Evolutionary conservation across 2,329 filamentous ascomycete genomes (phyloP), one percentile per base, ranked within the genome.

Genomic region (Colletotrichum lentis): DNA sequence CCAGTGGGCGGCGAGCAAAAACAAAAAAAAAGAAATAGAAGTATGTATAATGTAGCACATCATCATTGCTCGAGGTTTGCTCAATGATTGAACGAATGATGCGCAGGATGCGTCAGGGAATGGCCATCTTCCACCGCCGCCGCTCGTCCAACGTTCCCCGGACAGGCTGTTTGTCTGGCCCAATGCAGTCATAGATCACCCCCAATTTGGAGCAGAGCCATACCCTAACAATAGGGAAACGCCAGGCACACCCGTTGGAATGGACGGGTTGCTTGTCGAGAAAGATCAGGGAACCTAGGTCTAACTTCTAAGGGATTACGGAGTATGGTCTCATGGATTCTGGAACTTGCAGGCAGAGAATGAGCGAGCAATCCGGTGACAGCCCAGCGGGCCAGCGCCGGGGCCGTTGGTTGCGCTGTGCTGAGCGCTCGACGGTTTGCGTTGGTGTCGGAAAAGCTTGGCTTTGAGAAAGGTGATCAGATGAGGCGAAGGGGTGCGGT

Each of bases 401-500:
- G 65, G 49, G 52, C 59, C 64, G 54, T 35, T 41, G 20, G 39
- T 46, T 64, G 64, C 54, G 24, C 62, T 50, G 37, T 35, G 62
- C 56, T 57, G 62, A 20, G 24, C 18, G 43, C 46, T 44, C 46
- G 27, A 59, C 44, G 24, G 31, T 27, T 57, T 43, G 47, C 31
- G 35, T 44, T 62, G 49, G 16, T 47, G 56, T 53, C 37, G 41
- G 52, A 54, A 63, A 60, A 58, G 56, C 52, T 54, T 69, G 55
- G 59, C 52, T 57, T 59, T 43, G 22, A 43, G 35, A 64, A 44
- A 53, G 49, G 62, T 61, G 62, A 64, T 70, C 62, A 60, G 58
- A 66, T 69, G 69, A 67, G 67, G 69, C 66, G 69, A 67, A 47
- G 60, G 55, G 47, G 47, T 55, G 59, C 56, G 70, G 56, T 69